Evolutionary conservation across 148 eudicot genomes (phyloP), one percentile per base, ranked within the genome.

Genomic region (Amaranthus cruentus): DNA sequence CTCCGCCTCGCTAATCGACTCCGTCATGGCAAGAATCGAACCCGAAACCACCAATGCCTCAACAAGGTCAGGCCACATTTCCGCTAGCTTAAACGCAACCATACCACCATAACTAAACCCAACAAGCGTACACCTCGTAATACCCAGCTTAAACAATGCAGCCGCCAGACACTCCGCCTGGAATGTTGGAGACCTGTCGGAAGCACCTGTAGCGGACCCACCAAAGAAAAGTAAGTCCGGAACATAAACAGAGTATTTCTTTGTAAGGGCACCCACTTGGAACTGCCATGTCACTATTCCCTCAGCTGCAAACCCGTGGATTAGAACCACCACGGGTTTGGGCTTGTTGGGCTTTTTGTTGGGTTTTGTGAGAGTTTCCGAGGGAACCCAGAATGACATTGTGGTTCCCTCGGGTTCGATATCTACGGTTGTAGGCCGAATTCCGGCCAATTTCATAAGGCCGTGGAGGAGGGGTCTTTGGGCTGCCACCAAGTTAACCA

Each of bases 91-190:
- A 66, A 94, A 94, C 2, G 90, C 95, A 51, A 94, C 98, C 98
- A 94, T 89, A 0, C 98, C 96, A 0, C 98, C 98, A 61, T 94
- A 94, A 62, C 98, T 94, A 44, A 94, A 94, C 66, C 97, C 98
- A 4, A 94, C 97, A 75, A 90, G 69, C 6, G 83, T 86, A 62
- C 93, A 94, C 83, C 59, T 79, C 15, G 83, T 86, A 5, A 94
- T 80, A 0, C 97, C 91, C 44, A 94, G 75, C 70, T 86, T 85
- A 62, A 63, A 76, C 74, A 94, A 74, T 57, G 91, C 97, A 60
- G 72, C 81, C 14, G 62, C 78, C 69, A 94, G 72, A 61, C 91
- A 87, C 79, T 84, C 85, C 4, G 97, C 96, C 66, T 94, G 97
- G 73, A 83, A 89, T 3, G 48, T 52, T 51, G 93, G 97, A 2